Base-by-base conservation (phyloP, 371 early-diverging fungal species). In the Rhizopus stolonifer region DNA sequence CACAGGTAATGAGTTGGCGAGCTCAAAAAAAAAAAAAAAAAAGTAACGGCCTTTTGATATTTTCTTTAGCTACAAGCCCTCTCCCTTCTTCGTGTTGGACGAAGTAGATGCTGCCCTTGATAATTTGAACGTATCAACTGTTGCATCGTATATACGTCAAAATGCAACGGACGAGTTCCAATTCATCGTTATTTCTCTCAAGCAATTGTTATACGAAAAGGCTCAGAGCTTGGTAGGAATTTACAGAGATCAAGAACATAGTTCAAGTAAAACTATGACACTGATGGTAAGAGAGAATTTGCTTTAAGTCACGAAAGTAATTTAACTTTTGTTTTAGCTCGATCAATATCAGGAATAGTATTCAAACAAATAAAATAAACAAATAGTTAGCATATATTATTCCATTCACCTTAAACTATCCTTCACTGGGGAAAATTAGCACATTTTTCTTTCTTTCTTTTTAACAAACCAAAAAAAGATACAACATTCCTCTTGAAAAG, bases 81-180 rank as follows among this genome's bases (percentile, higher is more conserved):
- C 99, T 8, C 99, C 99, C 2, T 99, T 99, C 83, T 99, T 99
- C 83, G 93, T 99, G 4, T 80, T 99, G 57, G 99, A 99, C 69
- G 99, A 99, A 75, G 94, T 99, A 6, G 99, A 99, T 77, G 96
- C 99, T 6, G 99, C 99, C 0, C 79, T 99, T 31, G 99, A 99
- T 69, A 94, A 94, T 70, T 84, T 91, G 48, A 99, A 99, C 68
- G 99, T 99, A 5, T 78, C 86, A 10, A 89, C 88, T 59, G 88
- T 99, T 31, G 94, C 95, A 0, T 80, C 81, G 32, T 99, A 96
- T 70, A 84, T 99, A 46, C 86, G 89, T 34, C 65, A 74, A 48
- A 70, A 78, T 39, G 79, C 85, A 6, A 74, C 69, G 22, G 70
- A 72, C 0, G 64, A 69, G 15, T 86, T 94, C 54, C 99, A 99